These are phyloP conservation scores for Xylariales sp. DNA, from an alignment of 2,329 filamentous ascomycete species.

Conservation along the genomic window DNA sequence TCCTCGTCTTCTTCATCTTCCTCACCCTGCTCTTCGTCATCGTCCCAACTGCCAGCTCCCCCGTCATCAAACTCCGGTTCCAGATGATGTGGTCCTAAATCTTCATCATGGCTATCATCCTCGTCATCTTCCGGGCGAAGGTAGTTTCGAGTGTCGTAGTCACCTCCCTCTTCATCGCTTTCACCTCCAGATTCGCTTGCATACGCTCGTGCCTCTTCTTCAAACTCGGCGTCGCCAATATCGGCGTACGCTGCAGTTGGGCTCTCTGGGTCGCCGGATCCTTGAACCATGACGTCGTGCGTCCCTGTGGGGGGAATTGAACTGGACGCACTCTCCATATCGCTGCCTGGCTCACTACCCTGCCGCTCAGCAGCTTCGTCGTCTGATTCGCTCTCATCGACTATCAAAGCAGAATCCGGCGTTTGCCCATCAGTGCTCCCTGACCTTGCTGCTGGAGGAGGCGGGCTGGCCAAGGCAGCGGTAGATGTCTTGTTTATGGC, in stretches of 20 bases:
- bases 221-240: conserved; percentile 14
- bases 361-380: conserved; percentile 9
- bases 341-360: background rate
- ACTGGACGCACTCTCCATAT: background rate
- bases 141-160: conserved; percentile 26
- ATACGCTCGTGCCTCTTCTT: conserved; percentile 22
- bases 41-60: conserved; percentile 17
- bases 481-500: conserved; percentile 16
- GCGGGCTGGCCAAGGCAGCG: conserved; percentile 7
- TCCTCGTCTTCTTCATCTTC: conserved; percentile 14
- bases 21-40: conserved; percentile 9
- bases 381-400: conserved; percentile 23
- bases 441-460: conserved; percentile 11
- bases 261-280: conserved; percentile 13
- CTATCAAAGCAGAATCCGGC: conserved; percentile 21
- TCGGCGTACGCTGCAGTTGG: background rate
- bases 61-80: conserved; percentile 23
- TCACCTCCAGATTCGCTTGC: conserved; percentile 23
- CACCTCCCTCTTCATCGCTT: conserved; percentile 25
- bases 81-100: conserved; percentile 15
- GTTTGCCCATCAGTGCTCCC: conserved; percentile 16
- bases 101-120: conserved; percentile 25
- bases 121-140: conserved; percentile 24
- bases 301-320: background rate
- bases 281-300: conserved; percentile 3